Evolutionary conservation across 257 asterid genomes (phyloP).

Genomic region (Parsonsia alboflavescens): DNA sequence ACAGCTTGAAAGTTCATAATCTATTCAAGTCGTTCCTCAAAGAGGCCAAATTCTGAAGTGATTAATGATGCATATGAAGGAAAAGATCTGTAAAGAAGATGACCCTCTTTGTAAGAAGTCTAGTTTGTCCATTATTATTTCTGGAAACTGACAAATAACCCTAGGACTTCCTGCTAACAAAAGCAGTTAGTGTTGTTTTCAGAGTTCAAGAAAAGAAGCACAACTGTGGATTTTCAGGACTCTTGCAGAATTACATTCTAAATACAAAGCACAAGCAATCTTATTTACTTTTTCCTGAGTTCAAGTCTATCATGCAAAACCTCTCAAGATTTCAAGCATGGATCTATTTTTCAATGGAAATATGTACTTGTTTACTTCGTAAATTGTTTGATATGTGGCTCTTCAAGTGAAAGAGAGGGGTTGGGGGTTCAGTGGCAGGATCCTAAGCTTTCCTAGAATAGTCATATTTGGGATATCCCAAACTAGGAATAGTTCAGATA

Average conservation of each 20-base stretch:
- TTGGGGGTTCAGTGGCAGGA: background rate
- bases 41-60: no score
- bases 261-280: background rate
- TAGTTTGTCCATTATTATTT: no score
- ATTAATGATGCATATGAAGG: no score
- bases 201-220: background rate
- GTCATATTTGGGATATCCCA: background rate
- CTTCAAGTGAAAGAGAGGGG: background rate
- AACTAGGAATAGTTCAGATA: background rate
- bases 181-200: background rate
- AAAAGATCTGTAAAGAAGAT: no score
- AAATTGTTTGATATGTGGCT: background rate
- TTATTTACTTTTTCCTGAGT: background rate
- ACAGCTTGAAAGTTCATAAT: no score
- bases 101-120: no score
- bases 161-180: background rate
- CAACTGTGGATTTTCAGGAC: background rate
- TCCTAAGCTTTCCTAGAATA: background rate
- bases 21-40: no score
- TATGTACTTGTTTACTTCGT: background rate
- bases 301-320: background rate
- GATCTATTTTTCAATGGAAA: background rate
- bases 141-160: background rate
- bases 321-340: background rate
- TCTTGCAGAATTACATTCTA: background rate